phyloP scores from a whole-genome alignment of 1,139 yeast species.

The Pichia cactophila region DNA sequence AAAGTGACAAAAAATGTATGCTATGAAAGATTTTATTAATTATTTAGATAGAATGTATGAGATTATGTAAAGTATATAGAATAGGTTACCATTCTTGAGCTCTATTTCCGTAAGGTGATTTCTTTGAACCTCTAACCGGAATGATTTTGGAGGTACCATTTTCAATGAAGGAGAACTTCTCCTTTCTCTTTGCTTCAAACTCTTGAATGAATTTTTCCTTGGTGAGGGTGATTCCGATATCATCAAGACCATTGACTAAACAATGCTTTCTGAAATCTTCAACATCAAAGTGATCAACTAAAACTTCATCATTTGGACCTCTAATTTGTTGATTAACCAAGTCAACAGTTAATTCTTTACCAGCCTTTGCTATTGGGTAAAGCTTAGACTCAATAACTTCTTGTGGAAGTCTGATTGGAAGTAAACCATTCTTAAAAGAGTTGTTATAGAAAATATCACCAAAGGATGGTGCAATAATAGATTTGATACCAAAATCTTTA shows the following conservation, averaged over 20 bases:
- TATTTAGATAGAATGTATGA: neutral
- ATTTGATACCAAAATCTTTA: constrained; percentile 92
- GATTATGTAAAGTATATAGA: neutral
- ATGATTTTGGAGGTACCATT: constrained; percentile 60
- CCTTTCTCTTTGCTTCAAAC: constrained; percentile 72
- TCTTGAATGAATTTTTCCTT: constrained; percentile 69
- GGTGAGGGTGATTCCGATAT: constrained; percentile 90
- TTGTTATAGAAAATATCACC: constrained; percentile 98
- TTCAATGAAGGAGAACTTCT: constrained; percentile 82
- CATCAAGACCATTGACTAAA: constrained; percentile 88
- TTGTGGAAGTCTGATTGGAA: constrained; percentile 83
- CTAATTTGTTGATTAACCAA: constrained; percentile 77
- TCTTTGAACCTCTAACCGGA: constrained; percentile 65
- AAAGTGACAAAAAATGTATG: neutral
- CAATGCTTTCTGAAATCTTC: constrained; percentile 94
- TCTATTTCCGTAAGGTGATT: constrained; percentile 57
- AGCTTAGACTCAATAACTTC: constrained; percentile 63
- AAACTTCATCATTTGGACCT: constrained; percentile 62
- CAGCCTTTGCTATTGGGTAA: constrained; percentile 70
- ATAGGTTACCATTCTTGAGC: constrained; percentile 67
- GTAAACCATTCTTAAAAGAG: constrained; percentile 88
- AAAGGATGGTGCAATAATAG: constrained; percentile 94
- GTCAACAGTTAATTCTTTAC: constrained; percentile 68
- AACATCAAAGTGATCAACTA: constrained; percentile 76
- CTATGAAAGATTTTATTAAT: neutral